These are phyloP conservation scores for Leccinum subrobustum DNA, from an alignment of 1,284 basidiomycete species.

Conservation along the genomic window DNA sequence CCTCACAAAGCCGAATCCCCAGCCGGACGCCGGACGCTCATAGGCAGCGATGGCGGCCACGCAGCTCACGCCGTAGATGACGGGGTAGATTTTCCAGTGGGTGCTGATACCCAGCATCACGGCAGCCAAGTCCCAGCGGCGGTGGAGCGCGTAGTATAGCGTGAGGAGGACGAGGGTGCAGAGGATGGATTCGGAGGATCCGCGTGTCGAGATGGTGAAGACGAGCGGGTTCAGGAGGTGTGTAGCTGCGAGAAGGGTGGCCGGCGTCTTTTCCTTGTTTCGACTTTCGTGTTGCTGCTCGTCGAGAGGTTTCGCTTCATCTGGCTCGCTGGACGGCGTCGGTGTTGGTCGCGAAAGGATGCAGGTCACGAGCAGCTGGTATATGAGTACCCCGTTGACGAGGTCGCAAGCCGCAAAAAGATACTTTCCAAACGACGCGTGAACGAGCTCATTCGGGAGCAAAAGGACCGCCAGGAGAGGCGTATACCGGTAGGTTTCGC, in stretches of 20 bases:
- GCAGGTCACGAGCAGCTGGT: slow-evolving; percentile 58
- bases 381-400: slow-evolving; percentile 77
- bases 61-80: slow-evolving; percentile 84
- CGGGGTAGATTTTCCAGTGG: slow-evolving; percentile 95
- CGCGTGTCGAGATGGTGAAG: slow-evolving; percentile 94
- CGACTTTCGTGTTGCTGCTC: slow-evolving; percentile 16
- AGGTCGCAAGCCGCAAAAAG: slow-evolving; percentile 88
- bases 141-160: slow-evolving; percentile 57
- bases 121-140: slow-evolving; percentile 62
- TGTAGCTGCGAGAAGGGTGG: slow-evolving; percentile 56
- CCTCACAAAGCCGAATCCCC: slow-evolving; percentile 34
- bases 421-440: slow-evolving; percentile 87
- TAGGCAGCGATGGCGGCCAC: slow-evolving; percentile 59
- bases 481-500: slow-evolving; percentile 96
- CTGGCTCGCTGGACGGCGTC: not conserved
- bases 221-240: slow-evolving; percentile 93
- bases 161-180: slow-evolving; percentile 78
- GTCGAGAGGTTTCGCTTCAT: slow-evolving; percentile 11
- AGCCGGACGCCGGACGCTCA: slow-evolving; percentile 11
- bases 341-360: slow-evolving; percentile 32
- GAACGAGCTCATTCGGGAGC: slow-evolving; percentile 76
- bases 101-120: slow-evolving; percentile 76
- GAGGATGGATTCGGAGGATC: slow-evolving; percentile 90
- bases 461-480: slow-evolving; percentile 86
- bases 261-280: slow-evolving; percentile 19